A percentile compares a stretch with the other conserved stretches of the same genome.
Evolutionary conservation across 1,139 yeast genomes (phyloP).

Genomic region (Magnusiomyces tetraspermus): DNA sequence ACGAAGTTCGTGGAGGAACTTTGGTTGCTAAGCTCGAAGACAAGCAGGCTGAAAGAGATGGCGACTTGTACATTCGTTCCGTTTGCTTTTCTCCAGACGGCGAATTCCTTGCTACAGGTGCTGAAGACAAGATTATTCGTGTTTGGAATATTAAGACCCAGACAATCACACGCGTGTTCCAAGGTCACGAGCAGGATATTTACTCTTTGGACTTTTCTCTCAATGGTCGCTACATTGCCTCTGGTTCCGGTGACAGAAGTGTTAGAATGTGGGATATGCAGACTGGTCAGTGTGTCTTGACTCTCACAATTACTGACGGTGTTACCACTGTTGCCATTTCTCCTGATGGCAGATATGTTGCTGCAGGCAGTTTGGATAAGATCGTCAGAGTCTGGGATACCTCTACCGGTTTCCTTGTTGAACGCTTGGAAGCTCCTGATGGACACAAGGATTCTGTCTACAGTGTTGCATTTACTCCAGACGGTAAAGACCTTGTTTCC

Average conservation of each 20-base stretch:
- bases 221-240: constrained; percentile 85
- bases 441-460: constrained; percentile 97
- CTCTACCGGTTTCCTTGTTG: constrained; percentile 75
- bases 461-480: constrained; percentile 86
- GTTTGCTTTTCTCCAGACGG: constrained; percentile 98
- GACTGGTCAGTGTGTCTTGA: constrained; percentile 68
- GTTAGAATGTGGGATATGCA: constrained; percentile 96
- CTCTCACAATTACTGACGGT: constrained; percentile 78
- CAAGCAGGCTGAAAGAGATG: constrained; percentile 46
- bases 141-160: constrained; percentile 92
- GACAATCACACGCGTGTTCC: constrained; percentile 75
- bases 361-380: constrained; percentile 94
- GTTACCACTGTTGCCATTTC: constrained; percentile 70
- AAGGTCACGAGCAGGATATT: constrained; percentile 97
- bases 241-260: constrained; percentile 95
- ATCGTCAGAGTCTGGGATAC: constrained; percentile 98
- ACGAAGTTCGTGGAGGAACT: constrained; percentile 86
- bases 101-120: constrained; percentile 91
- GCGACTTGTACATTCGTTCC: constrained; percentile 87
- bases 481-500: constrained; percentile 85
- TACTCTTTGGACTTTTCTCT: constrained; percentile 94
- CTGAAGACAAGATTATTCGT: constrained; percentile 92
- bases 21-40: constrained; percentile 79
- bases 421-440: constrained; percentile 85
- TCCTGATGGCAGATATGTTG: constrained; percentile 87